phyloP scores from a whole-genome alignment of 495 filamentous ascomycete genomes.

The Trichoderma reesei region DNA sequence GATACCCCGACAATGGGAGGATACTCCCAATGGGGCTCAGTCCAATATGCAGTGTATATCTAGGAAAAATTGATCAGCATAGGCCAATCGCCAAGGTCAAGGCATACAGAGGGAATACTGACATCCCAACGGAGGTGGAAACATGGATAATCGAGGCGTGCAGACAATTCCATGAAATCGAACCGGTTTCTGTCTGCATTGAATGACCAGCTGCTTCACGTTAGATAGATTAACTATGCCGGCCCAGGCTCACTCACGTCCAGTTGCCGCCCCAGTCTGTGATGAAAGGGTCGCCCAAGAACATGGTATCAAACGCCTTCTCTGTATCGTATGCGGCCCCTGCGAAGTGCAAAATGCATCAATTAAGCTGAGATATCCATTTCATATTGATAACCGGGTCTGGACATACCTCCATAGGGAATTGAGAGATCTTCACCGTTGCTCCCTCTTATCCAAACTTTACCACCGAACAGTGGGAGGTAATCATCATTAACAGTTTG shows the following conservation, averaged over 20 bases:
- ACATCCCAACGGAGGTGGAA: slow-evolving; percentile 22
- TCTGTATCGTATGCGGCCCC: slow-evolving; percentile 13
- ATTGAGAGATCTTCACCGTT: slow-evolving; percentile 25
- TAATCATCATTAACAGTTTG: slow-evolving; percentile 12
- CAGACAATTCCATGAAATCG: slow-evolving; percentile 14
- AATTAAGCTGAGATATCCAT: slow-evolving; percentile 14
- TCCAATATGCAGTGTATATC: slow-evolving; percentile 23
- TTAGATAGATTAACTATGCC: neutral
- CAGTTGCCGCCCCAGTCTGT: neutral
- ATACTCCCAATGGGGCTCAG: slow-evolving; percentile 23
- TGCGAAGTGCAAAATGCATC: slow-evolving; percentile 6
- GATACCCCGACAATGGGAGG: slow-evolving; percentile 25
- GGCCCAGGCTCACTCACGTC: neutral
- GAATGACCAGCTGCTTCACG: slow-evolving; percentile 10
- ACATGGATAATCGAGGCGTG: slow-evolving; percentile 20
- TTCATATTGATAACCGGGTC: slow-evolving; percentile 4
- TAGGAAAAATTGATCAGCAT: neutral
- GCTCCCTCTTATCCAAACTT: slow-evolving; percentile 23
- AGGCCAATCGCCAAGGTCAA: neutral
- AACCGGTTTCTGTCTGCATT: slow-evolving; percentile 13
- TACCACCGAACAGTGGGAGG: slow-evolving; percentile 29
- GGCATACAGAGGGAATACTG: neutral
- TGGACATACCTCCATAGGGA: slow-evolving; percentile 20
- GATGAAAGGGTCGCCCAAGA: slow-evolving; percentile 12
- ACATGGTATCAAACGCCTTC: slow-evolving; percentile 13